A percentile compares a stretch with the other conserved stretches of the same genome.
Evolutionary conservation across 2,329 filamentous ascomycete species (phyloP).

Genomic region (Aspergillus hiratsukae): DNA sequence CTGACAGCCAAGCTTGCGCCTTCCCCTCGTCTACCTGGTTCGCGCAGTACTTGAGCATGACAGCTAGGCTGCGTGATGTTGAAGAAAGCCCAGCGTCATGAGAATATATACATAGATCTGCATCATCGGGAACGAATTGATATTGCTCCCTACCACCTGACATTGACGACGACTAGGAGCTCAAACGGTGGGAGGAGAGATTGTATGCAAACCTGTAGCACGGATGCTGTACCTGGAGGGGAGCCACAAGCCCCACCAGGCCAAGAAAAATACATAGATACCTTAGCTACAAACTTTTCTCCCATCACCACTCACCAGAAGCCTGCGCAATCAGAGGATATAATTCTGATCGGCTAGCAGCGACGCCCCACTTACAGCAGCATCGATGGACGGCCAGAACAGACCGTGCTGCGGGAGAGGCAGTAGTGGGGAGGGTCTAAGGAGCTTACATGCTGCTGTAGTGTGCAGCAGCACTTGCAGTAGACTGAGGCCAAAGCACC

Average conservation of each 20-base stretch:
- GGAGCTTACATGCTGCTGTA: slow-evolving; percentile 8
- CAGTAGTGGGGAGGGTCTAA: slow-evolving; percentile 6
- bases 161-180: neutral
- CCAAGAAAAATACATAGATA: neutral
- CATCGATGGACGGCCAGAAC: slow-evolving; percentile 5
- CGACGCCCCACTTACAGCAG: slow-evolving; percentile 1
- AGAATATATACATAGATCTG: neutral
- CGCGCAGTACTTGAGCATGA: neutral
- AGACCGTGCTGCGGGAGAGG: slow-evolving; percentile 8
- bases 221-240: neutral
- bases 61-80: neutral
- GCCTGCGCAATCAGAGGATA: neutral
- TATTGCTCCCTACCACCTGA: neutral
- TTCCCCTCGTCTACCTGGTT: neutral
- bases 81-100: neutral
- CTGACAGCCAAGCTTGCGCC: neutral
- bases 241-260: neutral
- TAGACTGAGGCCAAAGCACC: slow-evolving; percentile 9
- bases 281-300: neutral
- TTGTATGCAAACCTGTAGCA: neutral
- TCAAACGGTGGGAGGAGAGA: neutral
- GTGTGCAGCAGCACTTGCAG: slow-evolving; percentile 6
- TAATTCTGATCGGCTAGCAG: neutral
- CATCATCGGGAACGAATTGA: neutral
- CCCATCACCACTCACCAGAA: neutral